These are phyloP conservation scores for Coemansia nantahalensis DNA, from an alignment of 192 early-diverging fungal species.

Conservation along the genomic window DNA sequence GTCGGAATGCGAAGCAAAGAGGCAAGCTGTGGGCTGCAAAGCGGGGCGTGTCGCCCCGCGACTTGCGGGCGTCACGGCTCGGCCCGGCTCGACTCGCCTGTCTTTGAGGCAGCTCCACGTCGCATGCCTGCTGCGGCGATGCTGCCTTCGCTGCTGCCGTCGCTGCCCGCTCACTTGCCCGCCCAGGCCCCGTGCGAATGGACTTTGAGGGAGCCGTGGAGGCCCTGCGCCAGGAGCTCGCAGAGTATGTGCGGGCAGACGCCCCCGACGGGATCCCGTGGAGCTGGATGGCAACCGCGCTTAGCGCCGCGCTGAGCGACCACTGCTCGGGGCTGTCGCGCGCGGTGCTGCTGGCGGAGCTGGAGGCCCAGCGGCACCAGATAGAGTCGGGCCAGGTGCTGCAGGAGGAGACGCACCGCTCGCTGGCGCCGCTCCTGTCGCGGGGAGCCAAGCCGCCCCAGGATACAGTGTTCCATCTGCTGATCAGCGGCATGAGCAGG, in stretches of 20 bases:
- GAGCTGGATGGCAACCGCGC: constrained; percentile 25
- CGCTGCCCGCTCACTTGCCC: no score
- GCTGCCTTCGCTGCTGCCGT: neutral
- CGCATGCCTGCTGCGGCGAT: neutral
- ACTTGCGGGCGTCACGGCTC: no score
- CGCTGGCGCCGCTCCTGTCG: constrained; percentile 26
- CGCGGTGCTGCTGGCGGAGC: constrained; percentile 36
- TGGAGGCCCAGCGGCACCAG: constrained; percentile 35
- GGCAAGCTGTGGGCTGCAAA: no score
- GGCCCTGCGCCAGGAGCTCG: constrained; percentile 21
- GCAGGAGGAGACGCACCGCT: constrained; percentile 16
- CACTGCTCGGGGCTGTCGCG: constrained; percentile 37
- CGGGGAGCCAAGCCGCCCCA: constrained; percentile 17
- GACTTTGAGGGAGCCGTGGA: constrained; percentile 21
- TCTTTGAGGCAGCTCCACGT: no score
- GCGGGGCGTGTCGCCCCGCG: no score
- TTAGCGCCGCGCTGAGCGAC: constrained; percentile 12
- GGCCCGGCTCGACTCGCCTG: no score
- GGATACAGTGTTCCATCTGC: constrained; percentile 15
- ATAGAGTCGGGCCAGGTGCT: constrained; percentile 15
- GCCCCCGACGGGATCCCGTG: constrained; percentile 30
- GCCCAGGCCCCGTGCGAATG: constrained; percentile 10
- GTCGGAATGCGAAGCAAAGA: no score
- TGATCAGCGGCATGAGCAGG: constrained; percentile 12
- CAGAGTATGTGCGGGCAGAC: constrained; percentile 4